phyloP scores from a whole-genome alignment of 176 grass and related monocot species.

The Bromus sterilis region DNA sequence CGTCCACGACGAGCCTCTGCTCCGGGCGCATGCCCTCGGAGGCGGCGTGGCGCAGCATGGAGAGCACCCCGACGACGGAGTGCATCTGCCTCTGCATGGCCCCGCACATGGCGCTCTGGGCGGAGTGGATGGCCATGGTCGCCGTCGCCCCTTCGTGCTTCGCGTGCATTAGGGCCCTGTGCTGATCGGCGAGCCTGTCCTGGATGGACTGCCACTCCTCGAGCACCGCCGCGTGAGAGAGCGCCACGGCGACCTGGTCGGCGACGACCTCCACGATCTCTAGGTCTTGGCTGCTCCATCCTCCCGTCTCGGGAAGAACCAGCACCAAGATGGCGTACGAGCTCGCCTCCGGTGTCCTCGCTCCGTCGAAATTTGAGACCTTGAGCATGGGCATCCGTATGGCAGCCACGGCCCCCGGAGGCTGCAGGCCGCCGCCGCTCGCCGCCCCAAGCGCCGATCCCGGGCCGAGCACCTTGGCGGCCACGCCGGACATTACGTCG shows the following conservation, averaged over 20 bases:
- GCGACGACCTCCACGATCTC: slow-evolving; percentile 43
- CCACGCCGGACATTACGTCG: slow-evolving; percentile 20
- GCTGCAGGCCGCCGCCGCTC: not conserved
- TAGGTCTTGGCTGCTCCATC: slow-evolving; percentile 41
- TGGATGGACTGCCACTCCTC: slow-evolving; percentile 30
- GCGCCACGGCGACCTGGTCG: slow-evolving; percentile 40
- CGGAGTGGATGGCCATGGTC: slow-evolving; percentile 36
- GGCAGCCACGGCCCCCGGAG: slow-evolving; percentile 26
- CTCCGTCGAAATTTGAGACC: slow-evolving; percentile 32
- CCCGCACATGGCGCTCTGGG: slow-evolving; percentile 41
- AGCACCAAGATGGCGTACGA: slow-evolving; percentile 37
- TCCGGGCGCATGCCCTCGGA: slow-evolving; percentile 32
- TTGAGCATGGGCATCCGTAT: slow-evolving; percentile 52
- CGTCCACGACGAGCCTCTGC: slow-evolving; percentile 54
- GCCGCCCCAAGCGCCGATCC: slow-evolving; percentile 33
- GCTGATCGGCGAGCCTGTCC: slow-evolving; percentile 20
- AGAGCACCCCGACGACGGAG: slow-evolving; percentile 52
- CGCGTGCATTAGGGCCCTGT: slow-evolving; percentile 34
- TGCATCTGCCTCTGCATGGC: slow-evolving; percentile 44
- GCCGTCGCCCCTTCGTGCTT: slow-evolving; percentile 33
- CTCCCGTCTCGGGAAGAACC: slow-evolving; percentile 13
- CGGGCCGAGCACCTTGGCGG: slow-evolving; percentile 35
- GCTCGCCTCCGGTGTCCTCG: slow-evolving; percentile 11
- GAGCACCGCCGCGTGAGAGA: slow-evolving; percentile 40
- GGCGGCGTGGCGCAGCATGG: slow-evolving; percentile 45